Base-by-base conservation (phyloP, 2,329 filamentous ascomycete species). In the Penicillium nordicum region DNA sequence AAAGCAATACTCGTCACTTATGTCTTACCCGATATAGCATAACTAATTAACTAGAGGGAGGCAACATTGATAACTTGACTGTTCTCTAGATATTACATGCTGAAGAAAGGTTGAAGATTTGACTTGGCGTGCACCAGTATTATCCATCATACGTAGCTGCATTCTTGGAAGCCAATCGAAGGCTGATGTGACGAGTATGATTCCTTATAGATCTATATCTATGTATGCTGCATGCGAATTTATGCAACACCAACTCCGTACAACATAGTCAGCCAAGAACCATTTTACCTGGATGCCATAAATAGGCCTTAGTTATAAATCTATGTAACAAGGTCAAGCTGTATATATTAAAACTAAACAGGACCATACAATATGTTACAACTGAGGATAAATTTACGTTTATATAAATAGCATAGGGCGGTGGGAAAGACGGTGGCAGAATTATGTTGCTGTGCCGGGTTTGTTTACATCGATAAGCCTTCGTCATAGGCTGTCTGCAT, bases 401-500 rank as follows among this genome's bases (percentile, higher is more conserved):
- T 7, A n/a, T 34, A n/a, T 36, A 34, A 21, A 46, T 45, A 14
- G 4, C 7, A 45, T 25, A 27, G n/a, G 44, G 51, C 51, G 51
- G 51, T 49, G 44, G 10, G 21, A 18, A 44, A 43, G n/a, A 14
- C 52, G 45, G 46, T 55, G 52, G 40, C 45, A 34, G 4, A 36
- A 55, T 30, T 8, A 36, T 54, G 29, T 51, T 44, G 49, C 18
- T 44, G 23, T 51, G 49, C 29, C 38, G 37, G 29, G 55, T 32
- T 61, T 63, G 63, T 64, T 60, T 58, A 62, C 59, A 29, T 50
- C 30, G 53, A 46, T 45, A 36, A 55, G 45, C 41, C 44, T 34
- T 46, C 53, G 53, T 55, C 53, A 55, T 49, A 50, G 47, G 48
- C 27, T 54, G 50, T 50, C 43, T 54, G 42, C 43, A 44, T 25